phyloP scores from a whole-genome alignment of 495 filamentous ascomycete genomes.

The Sporormia fimetaria region DNA sequence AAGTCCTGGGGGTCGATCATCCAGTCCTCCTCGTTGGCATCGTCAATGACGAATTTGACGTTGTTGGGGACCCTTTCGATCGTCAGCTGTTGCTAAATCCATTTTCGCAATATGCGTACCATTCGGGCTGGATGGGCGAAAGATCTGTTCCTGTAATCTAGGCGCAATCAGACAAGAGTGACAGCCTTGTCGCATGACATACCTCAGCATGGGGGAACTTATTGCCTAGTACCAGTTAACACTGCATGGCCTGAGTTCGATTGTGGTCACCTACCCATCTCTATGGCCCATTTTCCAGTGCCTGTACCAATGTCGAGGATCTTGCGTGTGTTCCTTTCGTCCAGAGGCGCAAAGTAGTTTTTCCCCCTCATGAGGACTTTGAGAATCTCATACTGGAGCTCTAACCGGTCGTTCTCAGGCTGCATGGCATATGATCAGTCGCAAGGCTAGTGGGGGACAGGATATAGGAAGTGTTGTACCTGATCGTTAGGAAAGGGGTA shows the following conservation, averaged over 20 bases:
- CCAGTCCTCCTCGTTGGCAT: slow-evolving; percentile 32
- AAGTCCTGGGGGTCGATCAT: slow-evolving; percentile 26
- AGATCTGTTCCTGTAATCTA: slow-evolving; percentile 30
- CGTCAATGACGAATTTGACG: slow-evolving; percentile 31
- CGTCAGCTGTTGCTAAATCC: background rate
- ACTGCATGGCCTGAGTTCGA: slow-evolving; percentile 3
- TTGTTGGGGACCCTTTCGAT: slow-evolving; percentile 25
- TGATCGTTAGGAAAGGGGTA: slow-evolving; percentile 30
- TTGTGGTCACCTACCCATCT: slow-evolving; percentile 27
- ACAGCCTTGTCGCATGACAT: background rate
- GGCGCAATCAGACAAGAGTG: background rate
- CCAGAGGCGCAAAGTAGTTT: slow-evolving; percentile 26
- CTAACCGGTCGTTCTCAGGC: slow-evolving; percentile 27
- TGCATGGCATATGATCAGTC: slow-evolving; percentile 14
- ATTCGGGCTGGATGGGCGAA: slow-evolving; percentile 30
- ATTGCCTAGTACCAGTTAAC: slow-evolving; percentile 12
- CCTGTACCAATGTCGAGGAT: slow-evolving; percentile 30
- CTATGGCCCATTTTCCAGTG: slow-evolving; percentile 30
- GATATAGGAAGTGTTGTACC: slow-evolving; percentile 13
- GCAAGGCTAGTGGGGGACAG: background rate
- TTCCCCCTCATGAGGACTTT: slow-evolving; percentile 27
- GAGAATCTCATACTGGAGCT: slow-evolving; percentile 29
- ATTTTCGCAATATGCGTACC: slow-evolving; percentile 16
- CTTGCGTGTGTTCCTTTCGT: slow-evolving; percentile 19
- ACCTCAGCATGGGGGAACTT: slow-evolving; percentile 18